Base-by-base conservation (phyloP, 108 stramenopile genomes). In the Cyclotella cryptica region DNA sequence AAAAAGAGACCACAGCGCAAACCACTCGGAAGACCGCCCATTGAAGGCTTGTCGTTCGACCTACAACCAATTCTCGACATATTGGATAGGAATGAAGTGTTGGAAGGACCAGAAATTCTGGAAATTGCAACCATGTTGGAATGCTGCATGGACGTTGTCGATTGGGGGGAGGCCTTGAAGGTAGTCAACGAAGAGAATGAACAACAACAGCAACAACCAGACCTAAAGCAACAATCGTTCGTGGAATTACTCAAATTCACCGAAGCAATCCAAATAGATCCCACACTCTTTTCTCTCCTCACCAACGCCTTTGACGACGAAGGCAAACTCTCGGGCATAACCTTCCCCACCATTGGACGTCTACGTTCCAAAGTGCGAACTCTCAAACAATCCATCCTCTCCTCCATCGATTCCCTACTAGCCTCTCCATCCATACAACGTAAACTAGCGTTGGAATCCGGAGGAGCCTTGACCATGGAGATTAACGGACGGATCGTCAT, bases 391-490 rank as follows among this genome's bases (percentile, higher is more conserved):
- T 85, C 88, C 55, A 89, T 94, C 47, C 58, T 94, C n/a, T 43
- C 62, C 71, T 77, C 86, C 26, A 76, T 94, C 26, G 83, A 94
- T 27, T 79, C 69, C 15, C 63, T 94, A 7, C 53, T 92, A 18
- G 54, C 82, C 14, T 65, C 75, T 29, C 90, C 91, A 12, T 89
- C 88, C 24, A 83, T 91, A 35, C 71, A 82, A 69, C 52, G 74
- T n/a, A 94, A 94, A 52, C 68, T 94, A n/a, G 86, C 90, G 3
- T 35, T 90, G 45, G 91, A 94, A 72, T 86, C 86, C 44, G 93
- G 93, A 30, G 93, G 93, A 42, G 61, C 89, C 9, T 45, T 89
- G 19, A 84, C 81, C 52, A 87, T 90, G 51, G 90, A 94, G 62
- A 82, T 94, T 9, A 85, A 86, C 18, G 85, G 85, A 0, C 75